These are phyloP conservation scores for Termitomyces eurrhizus DNA, from an alignment of 768 basidiomycete species.

Conservation along the genomic window DNA sequence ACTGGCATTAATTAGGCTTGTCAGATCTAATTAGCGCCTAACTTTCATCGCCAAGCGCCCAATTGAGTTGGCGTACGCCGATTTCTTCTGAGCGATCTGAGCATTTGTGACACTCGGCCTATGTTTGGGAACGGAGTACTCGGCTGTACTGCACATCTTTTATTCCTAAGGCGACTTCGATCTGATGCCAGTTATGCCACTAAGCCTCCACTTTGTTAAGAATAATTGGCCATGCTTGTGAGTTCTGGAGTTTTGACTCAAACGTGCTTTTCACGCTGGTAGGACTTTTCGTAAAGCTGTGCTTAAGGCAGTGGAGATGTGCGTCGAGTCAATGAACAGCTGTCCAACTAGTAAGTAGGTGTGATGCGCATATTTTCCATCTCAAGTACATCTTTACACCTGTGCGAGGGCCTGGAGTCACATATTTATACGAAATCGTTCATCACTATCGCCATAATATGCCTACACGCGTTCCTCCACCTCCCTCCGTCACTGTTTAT, in stretches of 20 bases:
- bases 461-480: constrained; percentile 7
- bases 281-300: background rate
- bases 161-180: too few species aligned
- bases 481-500: too few species aligned
- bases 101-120: background rate
- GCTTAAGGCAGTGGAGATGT: background rate
- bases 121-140: background rate
- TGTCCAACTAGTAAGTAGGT: constrained; percentile 1
- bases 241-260: background rate
- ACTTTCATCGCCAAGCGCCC: background rate
- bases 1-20: too few species aligned
- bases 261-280: background rate
- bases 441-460: background rate
- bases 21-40: background rate
- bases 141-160: background rate
- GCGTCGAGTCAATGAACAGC: background rate
- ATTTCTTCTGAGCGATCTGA: background rate
- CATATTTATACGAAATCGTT: background rate
- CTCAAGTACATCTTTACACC: constrained; percentile 4
- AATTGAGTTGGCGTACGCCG: too few species aligned
- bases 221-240: background rate
- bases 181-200: background rate
- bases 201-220: background rate
- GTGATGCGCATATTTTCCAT: constrained; percentile 1
- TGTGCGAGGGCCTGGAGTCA: background rate